Evolutionary conservation across 192 early-diverging fungal genomes (phyloP).

Genomic region (Coemansia sp.): DNA sequence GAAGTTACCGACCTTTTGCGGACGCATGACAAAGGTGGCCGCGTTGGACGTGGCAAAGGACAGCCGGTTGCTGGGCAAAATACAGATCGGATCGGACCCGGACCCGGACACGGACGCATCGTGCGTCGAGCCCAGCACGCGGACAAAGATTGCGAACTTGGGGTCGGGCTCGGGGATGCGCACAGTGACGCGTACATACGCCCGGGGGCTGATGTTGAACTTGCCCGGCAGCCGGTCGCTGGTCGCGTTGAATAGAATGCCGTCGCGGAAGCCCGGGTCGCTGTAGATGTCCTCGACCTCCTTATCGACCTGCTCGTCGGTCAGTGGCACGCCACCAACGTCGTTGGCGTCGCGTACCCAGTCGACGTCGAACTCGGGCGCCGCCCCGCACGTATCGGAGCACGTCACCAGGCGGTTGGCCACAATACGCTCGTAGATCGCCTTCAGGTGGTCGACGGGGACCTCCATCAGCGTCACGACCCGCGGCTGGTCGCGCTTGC

Average conservation of each 20-base stretch:
- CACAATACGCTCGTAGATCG: conserved; percentile 39
- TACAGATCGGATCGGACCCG: conserved; percentile 11
- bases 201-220: conserved; percentile 37
- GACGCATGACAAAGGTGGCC: conserved; percentile 43
- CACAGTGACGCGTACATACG: conserved; percentile 44
- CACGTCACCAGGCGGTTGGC: conserved; percentile 40
- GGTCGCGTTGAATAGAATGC: conserved; percentile 45
- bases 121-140: conserved; percentile 25
- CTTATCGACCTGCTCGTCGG: conserved; percentile 33
- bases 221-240: conserved; percentile 47
- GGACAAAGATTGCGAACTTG: conserved; percentile 26
- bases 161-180: conserved; percentile 39
- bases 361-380: conserved; percentile 44
- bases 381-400: conserved; percentile 36
- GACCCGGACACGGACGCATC: conserved; percentile 2
- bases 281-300: conserved; percentile 49
- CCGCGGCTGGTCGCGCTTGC: conserved; percentile 52
- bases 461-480: conserved; percentile 50
- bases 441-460: conserved; percentile 24
- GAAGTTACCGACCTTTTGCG: conserved; percentile 36
- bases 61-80: conserved; percentile 26
- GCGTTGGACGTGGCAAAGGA: conserved; percentile 16
- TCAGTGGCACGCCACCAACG: conserved; percentile 11
- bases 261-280: conserved; percentile 49
- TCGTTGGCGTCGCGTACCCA: conserved; percentile 44